Evolutionary conservation across 2,329 filamentous ascomycete genomes (phyloP), one percentile per base, ranked within the genome.

Genomic region (Fusarium newnesense): DNA sequence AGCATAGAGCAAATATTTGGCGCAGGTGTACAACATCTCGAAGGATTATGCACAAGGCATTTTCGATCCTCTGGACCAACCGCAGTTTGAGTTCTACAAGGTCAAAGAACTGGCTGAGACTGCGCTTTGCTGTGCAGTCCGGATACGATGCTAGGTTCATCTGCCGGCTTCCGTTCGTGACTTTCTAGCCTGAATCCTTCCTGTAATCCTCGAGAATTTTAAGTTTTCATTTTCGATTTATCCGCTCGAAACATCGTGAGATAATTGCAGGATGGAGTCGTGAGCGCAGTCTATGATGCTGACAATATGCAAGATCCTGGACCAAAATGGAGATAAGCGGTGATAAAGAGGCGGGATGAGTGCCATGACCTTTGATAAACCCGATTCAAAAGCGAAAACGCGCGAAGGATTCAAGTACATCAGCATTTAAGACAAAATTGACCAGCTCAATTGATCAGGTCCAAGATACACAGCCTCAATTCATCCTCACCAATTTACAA

Each of bases 291-390:
- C 46, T 50, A 67, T 67, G 64, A 67, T 52, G 64, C 54, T 26
- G 36, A 67, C 49, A 65, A 28, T 18, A 66, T 67, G 62, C 62
- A 46, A 18, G 19, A 42, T 16, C 37, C 30, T 36, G 39, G 10
- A 9, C 32, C 30, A 9, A 4, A 16, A 52, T 58, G 58, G 67
- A 58, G 59, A 46, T 69, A 69, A 63, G 64, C 50, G 49, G 50
- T 34, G 56, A 69, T 69, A 64, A 44, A 36, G 21, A 32, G 7
- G 30, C 21, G 24, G 26, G 28, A 37, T 24, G 21, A 53, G 16
- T 39, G 30, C 30, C 54, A 43, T 13, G 39, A 3, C 32, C 4
- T 59, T 1, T 15, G 16, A 19, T 49, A 68, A 43, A 6, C 50
- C 64, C 47, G 46, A 52, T 1, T 3, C 15, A 47, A 8, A 5